phyloP scores from a whole-genome alignment of 345 rosid genomes.

The Corchorus olitorius region DNA sequence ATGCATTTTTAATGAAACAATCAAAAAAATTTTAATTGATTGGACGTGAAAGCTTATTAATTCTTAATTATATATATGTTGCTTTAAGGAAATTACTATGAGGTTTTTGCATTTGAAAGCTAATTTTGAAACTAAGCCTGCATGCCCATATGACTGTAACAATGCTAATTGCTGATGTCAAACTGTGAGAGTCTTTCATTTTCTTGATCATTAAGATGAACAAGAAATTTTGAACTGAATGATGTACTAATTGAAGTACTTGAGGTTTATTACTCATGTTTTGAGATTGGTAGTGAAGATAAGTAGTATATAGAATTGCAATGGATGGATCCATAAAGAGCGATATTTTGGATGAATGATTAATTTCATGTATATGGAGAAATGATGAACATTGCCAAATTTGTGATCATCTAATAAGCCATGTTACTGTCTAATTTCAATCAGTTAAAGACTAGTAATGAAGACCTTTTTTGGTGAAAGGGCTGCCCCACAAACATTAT shows the following conservation, averaged over 20 bases:
- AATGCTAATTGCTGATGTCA: too few relatives aligned
- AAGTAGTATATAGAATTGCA: too few relatives aligned
- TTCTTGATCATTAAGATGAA: too few relatives aligned
- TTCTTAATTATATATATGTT: too few relatives aligned
- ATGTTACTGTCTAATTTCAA: background rate
- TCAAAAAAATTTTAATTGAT: too few relatives aligned
- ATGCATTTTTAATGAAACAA: background rate
- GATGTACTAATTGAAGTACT: background rate
- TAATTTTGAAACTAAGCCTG: background rate
- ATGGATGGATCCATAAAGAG: background rate
- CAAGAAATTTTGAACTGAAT: background rate
- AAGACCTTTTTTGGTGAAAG: background rate
- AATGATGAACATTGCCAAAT: background rate
- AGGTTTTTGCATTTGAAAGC: background rate
- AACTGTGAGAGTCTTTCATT: too few relatives aligned
- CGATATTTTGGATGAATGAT: background rate
- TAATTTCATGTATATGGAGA: background rate
- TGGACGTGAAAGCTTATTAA: too few relatives aligned
- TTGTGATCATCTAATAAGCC: background rate
- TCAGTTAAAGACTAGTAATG: background rate
- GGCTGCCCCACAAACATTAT: background rate
- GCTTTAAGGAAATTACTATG: too few relatives aligned
- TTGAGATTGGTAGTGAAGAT: background rate
- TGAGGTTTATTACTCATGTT: background rate
- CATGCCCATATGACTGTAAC: too few relatives aligned